Evolutionary conservation across 1,284 basidiomycete genomes (phyloP).

Genomic region (Pterula multifida): DNA sequence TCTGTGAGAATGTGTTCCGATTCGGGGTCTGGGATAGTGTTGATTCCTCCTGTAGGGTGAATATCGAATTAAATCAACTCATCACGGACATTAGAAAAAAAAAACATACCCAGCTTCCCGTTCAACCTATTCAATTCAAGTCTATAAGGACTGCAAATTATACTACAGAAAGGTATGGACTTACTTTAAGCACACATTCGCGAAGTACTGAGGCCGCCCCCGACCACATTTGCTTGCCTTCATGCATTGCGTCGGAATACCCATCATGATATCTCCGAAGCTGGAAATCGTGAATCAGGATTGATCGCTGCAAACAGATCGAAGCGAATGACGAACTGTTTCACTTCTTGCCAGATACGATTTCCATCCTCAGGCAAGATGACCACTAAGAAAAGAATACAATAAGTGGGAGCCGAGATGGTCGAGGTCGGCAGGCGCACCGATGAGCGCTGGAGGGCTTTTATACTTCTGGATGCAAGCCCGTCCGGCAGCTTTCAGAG

Average conservation of each 20-base stretch:
- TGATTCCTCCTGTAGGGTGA: conserved; percentile 44
- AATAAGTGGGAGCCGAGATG: too few species aligned
- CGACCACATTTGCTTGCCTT: conserved; percentile 48
- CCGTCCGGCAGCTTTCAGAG: not conserved
- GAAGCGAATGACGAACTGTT: conserved; percentile 46
- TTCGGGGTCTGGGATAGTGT: conserved; percentile 50
- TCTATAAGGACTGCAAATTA: too few species aligned
- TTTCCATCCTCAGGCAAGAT: conserved; percentile 64
- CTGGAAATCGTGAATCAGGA: conserved; percentile 20
- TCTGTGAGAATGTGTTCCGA: not conserved
- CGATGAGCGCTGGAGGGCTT: not conserved
- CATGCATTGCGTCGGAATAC: conserved; percentile 66
- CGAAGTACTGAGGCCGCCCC: conserved; percentile 63
- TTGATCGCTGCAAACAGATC: conserved; percentile 2
- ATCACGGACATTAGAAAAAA: not conserved
- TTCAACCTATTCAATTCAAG: conserved; percentile 47
- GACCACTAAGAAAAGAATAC: conserved; percentile 22
- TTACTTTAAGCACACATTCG: conserved; percentile 71
- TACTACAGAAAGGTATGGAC: too few species aligned
- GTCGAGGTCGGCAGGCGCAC: not conserved
- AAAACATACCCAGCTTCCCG: conserved; percentile 46
- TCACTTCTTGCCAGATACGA: conserved; percentile 63
- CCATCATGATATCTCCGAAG: conserved; percentile 56
- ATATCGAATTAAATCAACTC: not conserved
- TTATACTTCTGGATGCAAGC: not conserved